Evolutionary conservation across 768 basidiomycete genomes (phyloP), one percentile per base, ranked within the genome.

Genomic region (Boletus speciosus): DNA sequence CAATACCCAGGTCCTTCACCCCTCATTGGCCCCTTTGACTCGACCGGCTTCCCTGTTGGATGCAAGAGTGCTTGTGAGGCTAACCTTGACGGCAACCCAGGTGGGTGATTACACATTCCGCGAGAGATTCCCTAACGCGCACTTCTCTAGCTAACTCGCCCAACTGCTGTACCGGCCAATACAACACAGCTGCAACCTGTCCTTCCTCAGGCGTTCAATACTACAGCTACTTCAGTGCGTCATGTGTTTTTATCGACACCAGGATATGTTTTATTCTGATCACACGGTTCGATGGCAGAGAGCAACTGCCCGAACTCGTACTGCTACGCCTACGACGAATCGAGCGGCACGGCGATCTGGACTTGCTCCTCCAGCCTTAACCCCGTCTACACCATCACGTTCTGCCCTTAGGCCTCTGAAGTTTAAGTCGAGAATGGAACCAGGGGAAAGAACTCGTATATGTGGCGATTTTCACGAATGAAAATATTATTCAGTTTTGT

Each of bases 111-210:
- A 27, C 31, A 31, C 7, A 15, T 7, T 35, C 14, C 6, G 23
- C 9, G 2, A 41, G 11, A 11, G 9, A 32, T 16, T n/a, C 38
- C 25, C 50, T 58, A 11, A 60, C 21, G 21, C 21, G 40, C 40
- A 23, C 38, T 47, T 31, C 27, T 38, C 6, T 46, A 81, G 82
- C 58, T 34, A 78, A 87, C 70, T 84, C 83, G 23, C 67, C 76
- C 5, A 84, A 86, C 62, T 87, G 86, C 67, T 88, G 86, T 72
- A 78, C 78, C 15, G 86, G 86, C 10, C 66, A 64, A 39, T 72
- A 78, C 68, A 69, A 67, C 65, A 83, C 80, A 5, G 67, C 82
- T 1, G 67, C 61, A 10, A 85, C 83, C 0, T 87, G 85, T 65
- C 84, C 83, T 14, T 57, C 73, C 12, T 79, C 79, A 4, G 73